Evolutionary conservation across 1,139 yeast genomes (phyloP).

Genomic region (Zygoascus meyerae): DNA sequence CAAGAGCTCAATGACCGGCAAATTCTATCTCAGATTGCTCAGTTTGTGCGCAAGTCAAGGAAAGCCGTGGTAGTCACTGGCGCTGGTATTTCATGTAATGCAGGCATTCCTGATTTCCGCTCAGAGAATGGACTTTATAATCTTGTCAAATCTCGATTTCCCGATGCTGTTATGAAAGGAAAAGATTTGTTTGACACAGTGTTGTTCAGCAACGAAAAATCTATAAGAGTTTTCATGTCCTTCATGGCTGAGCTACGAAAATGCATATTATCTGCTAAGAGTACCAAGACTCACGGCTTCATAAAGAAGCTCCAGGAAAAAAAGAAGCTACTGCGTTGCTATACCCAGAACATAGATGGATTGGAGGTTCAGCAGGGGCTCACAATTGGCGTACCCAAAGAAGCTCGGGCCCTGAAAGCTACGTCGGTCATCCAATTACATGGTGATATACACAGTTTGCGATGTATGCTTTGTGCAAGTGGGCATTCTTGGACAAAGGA

Average conservation of each 20-base stretch:
- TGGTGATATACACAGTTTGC: constrained; percentile 73
- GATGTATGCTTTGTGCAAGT: constrained; percentile 65
- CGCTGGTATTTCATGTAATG: constrained; percentile 93
- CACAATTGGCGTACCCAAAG: constrained; percentile 24
- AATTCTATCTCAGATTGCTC: constrained; percentile 15
- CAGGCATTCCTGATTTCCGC: constrained; percentile 94
- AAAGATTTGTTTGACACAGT: constrained; percentile 87
- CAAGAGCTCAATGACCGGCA: background rate
- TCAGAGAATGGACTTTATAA: constrained; percentile 79
- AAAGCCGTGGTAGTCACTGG: constrained; percentile 54
- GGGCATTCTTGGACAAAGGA: constrained; percentile 57
- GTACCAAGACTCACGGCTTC: constrained; percentile 81
- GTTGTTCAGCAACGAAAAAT: constrained; percentile 60
- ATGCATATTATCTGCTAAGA: constrained; percentile 58
- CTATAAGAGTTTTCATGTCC: constrained; percentile 66
- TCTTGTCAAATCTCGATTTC: constrained; percentile 58
- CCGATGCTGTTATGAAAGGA: constrained; percentile 63
- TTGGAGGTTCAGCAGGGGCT: constrained; percentile 45
- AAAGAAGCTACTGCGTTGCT: constrained; percentile 71
- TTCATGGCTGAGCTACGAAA: constrained; percentile 70
- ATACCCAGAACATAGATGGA: constrained; percentile 73
- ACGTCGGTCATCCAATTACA: constrained; percentile 83
- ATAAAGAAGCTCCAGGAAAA: constrained; percentile 59
- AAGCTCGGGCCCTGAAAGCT: constrained; percentile 15
- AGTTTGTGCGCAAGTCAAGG: constrained; percentile 21